Evolutionary conservation across 768 basidiomycete species (phyloP), one percentile per base, ranked within the genome.

Genomic region (Boletus sp.): DNA sequence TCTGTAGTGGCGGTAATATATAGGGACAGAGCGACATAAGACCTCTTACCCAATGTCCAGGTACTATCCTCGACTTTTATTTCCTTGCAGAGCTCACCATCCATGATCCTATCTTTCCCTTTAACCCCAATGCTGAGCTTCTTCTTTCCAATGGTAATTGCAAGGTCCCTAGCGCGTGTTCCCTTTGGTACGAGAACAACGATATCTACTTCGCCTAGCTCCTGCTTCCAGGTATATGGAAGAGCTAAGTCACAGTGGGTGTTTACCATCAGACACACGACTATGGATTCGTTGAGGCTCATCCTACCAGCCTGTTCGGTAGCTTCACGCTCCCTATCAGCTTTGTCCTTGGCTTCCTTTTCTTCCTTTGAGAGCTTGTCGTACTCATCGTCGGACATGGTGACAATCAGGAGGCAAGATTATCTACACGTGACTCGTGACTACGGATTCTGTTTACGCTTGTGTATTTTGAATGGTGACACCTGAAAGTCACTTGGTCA

Each of bases 41-140:
- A 4, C 29, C 32, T 41, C 41, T 79, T 85, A 95, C 95, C 86
- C 37, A 98, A 70, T 7, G 91, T 94, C 97, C 97, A 98, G 14
- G 94, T 96, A 57, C 94, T 96, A 46, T 98, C 97, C 61, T 97
- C 97, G 47, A 97, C 78, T 67, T 95, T 94, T 76, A 98, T 88
- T 59, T 95, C 94, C 65, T 88, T 88, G 77, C 90, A 94, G 37
- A 99, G 79, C 56, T 94, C 89, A 15, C 97, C 97, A n/a, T 81
- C 81, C 66, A 99, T 68, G 67, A 98, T 91, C 28, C 85, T 83
- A 39, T 93, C 91, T 58, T 90, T 77, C 30, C 90, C 89, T 73
- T 96, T 98, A 46, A 98, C 67, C 32, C 89, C 86, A 17, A 96
- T 85, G 63, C 80, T 87, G 48, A 99, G 82, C 65, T 82, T 87